These are phyloP conservation scores for Mycena rosella DNA, from an alignment of 768 basidiomycete genomes.

Conservation along the genomic window DNA sequence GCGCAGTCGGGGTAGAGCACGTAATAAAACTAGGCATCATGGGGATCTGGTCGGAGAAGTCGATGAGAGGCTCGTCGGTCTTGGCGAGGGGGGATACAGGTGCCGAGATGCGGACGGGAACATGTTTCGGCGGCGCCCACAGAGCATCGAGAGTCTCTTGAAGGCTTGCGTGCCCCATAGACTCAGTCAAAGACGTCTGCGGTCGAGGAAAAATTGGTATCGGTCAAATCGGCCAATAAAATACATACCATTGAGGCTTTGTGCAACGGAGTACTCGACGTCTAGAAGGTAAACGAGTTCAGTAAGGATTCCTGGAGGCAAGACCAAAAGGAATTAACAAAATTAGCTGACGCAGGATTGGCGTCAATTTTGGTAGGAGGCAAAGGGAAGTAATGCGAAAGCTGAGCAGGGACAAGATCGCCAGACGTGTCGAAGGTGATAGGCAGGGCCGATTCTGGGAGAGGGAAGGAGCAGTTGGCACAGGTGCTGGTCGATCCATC, in stretches of 20 bases:
- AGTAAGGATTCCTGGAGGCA: not conserved
- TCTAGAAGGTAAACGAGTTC: not conserved
- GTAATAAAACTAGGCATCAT: slow-evolving; percentile 17
- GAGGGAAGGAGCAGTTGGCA: slow-evolving; percentile 42
- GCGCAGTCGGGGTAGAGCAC: slow-evolving; percentile 1
- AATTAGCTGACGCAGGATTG: slow-evolving; percentile 7
- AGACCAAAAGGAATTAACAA: slow-evolving; percentile 6
- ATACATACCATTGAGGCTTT: slow-evolving; percentile 15
- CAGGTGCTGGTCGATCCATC: slow-evolving; percentile 17
- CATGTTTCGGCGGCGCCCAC: slow-evolving; percentile 32
- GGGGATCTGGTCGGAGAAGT: slow-evolving; percentile 24
- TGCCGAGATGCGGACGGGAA: slow-evolving; percentile 31
- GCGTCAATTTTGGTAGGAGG: slow-evolving; percentile 21
- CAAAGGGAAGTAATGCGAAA: slow-evolving; percentile 36
- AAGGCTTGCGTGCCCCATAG: slow-evolving; percentile 15
- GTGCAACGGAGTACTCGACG: slow-evolving; percentile 12
- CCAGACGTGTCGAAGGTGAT: slow-evolving; percentile 43
- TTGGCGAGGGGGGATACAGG: slow-evolving; percentile 19
- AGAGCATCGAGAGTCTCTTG: slow-evolving; percentile 33
- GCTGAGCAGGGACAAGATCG: slow-evolving; percentile 28
- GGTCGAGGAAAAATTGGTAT: not conserved
- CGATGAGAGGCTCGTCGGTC: slow-evolving; percentile 28
- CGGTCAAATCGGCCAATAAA: not conserved
- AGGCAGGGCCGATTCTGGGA: slow-evolving; percentile 44
- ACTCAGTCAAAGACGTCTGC: slow-evolving; percentile 20